Evolutionary conservation across 306 rosid genomes (phyloP).

Genomic region (Bauhinia variegata): DNA sequence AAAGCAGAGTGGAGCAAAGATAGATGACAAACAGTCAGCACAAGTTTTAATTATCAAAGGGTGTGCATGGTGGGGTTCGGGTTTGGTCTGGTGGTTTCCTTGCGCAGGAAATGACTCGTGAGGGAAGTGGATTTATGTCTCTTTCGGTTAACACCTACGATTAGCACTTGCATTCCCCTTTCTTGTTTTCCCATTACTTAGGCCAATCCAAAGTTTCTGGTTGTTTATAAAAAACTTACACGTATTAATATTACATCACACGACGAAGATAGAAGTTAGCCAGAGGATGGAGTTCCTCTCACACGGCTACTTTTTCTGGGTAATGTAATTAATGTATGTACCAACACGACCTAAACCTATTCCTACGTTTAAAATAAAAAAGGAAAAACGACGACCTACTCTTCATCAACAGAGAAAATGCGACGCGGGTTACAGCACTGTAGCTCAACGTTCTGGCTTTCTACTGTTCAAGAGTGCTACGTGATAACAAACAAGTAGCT

Average conservation of each 20-base stretch:
- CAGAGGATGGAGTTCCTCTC: neutral
- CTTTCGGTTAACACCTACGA: neutral
- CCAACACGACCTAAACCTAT: slow-evolving; percentile 28
- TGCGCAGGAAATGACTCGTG: slow-evolving; percentile 39
- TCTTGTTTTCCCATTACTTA: neutral
- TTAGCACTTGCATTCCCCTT: too few relatives aligned
- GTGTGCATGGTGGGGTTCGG: slow-evolving; percentile 32
- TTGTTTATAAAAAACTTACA: neutral
- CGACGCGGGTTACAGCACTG: slow-evolving; percentile 7
- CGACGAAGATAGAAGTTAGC: neutral
- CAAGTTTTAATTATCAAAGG: slow-evolving; percentile 12
- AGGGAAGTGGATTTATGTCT: slow-evolving; percentile 16
- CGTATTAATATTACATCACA: neutral
- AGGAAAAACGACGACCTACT: slow-evolving; percentile 37
- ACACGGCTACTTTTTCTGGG: neutral
- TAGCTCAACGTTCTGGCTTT: slow-evolving; percentile 1
- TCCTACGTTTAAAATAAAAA: slow-evolving; percentile 15
- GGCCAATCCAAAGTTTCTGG: neutral
- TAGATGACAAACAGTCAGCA: slow-evolving; percentile 16
- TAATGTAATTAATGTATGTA: neutral
- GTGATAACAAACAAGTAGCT: slow-evolving; percentile 41
- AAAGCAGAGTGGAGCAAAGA: neutral
- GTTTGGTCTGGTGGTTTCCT: neutral
- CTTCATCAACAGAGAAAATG: slow-evolving; percentile 22
- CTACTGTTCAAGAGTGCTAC: neutral